Evolutionary conservation across 2,329 filamentous ascomycete species (phyloP).

Genomic region (Aspergillus piperis): DNA sequence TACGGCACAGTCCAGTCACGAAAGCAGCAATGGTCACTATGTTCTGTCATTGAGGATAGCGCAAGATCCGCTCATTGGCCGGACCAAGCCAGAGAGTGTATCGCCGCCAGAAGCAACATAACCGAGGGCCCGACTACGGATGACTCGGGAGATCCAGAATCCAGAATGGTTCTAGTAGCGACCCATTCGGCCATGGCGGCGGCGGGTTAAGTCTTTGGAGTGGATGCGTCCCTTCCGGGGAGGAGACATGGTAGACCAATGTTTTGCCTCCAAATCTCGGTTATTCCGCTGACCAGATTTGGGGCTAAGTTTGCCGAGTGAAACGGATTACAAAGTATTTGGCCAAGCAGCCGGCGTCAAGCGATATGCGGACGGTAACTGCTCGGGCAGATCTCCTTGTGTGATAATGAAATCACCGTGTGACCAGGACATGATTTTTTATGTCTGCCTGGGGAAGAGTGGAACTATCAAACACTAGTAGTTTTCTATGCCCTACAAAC

Average conservation of each 20-base stretch:
- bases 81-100: not conserved
- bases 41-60: constrained; percentile 9
- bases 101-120: constrained; percentile 4
- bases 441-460: not conserved
- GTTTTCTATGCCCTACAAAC: not conserved
- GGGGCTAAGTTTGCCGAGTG: not conserved
- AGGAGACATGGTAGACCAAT: constrained; percentile 1
- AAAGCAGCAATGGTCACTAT: constrained; percentile 7
- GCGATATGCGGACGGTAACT: not conserved
- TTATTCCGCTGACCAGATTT: not conserved
- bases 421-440: not conserved
- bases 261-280: constrained; percentile 10
- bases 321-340: not conserved
- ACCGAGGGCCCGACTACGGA: constrained; percentile 10
- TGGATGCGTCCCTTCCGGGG: constrained; percentile 4
- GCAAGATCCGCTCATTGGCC: constrained; percentile 10
- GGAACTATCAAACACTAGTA: not conserved
- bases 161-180: constrained; percentile 1
- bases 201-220: constrained; percentile 19
- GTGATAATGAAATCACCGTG: not conserved
- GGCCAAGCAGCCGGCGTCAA: not conserved
- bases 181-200: constrained; percentile 2
- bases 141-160: not conserved
- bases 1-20: constrained; percentile 21
- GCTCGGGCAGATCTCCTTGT: not conserved